Evolutionary conservation across 768 basidiomycete genomes (phyloP), one percentile per base, ranked within the genome.

Genomic region (Calocybe gangraenosa): DNA sequence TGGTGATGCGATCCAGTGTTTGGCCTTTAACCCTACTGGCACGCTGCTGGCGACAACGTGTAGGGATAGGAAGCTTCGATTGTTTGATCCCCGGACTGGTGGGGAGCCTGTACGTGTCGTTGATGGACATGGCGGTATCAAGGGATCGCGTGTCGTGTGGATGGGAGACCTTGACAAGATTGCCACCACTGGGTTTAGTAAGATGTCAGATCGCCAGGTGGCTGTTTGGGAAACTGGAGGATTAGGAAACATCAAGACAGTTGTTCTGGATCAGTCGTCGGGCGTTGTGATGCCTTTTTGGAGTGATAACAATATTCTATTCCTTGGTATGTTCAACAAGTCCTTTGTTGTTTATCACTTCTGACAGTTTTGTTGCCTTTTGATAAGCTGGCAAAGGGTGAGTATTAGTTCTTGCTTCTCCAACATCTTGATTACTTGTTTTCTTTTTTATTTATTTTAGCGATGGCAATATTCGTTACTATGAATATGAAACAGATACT

Each of bases 211-310:
- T 62, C 77, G 95, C 7, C 92, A 99, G 64, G 75, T 92, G 25
- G 75, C 73, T 44, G 67, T 99, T 35, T 99, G 94, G 95, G 93
- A 98, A 60, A 79, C 88, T 1, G 78, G 84, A 8, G 74, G 81
- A 11, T 64, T 98, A 42, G 72, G 65, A 32, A 92, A 79, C 60
- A 55, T 93, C 51, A 94, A 92, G 69, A 90, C 79, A 47, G 68
- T 82, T 42, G 74, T 73, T 11, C 69, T 98, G 49, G 95, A 99
- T 64, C 92, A 94, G 63, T 85, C 84, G 31, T 82, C 93, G 41
- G 95, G 95, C 31, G 91, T 95, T 8, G 63, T 94, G 34, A 98
- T 98, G 93, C 95, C 95, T 2, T 96, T 96, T 81, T 98, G 91
- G 84, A 83, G 80, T 33, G 93, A 95, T 55, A 97, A 95, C 63